Conservation (phyloP, 768 basidiomycete species). For the Tricholoma furcatifolium region DNA sequence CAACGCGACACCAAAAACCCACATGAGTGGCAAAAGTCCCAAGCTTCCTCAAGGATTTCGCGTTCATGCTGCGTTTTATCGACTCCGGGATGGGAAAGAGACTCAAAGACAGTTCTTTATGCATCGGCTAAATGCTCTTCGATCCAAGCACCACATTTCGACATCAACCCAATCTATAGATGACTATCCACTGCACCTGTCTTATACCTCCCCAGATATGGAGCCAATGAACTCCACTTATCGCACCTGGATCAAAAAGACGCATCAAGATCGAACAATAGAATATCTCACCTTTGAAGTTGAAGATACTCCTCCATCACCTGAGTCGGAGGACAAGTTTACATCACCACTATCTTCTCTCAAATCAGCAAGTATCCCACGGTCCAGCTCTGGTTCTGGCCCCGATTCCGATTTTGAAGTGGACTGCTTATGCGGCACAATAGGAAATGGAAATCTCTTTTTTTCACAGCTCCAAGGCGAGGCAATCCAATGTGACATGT, state of each 20-base stretch:
- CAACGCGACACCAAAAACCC: not conserved
- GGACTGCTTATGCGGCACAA: not conserved
- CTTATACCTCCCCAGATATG: not conserved
- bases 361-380: too few relatives aligned
- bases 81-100: not conserved
- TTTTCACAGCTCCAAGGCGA: conserved; percentile 9
- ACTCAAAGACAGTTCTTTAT: not conserved
- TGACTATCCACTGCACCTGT: not conserved
- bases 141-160: not conserved
- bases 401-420: not conserved
- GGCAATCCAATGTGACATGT: conserved; percentile 20
- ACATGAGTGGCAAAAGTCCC: not conserved
- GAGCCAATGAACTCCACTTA: not conserved
- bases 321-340: too few relatives aligned
- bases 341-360: too few relatives aligned
- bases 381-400: too few relatives aligned
- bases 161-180: not conserved
- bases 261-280: not conserved
- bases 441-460: not conserved
- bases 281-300: not conserved
- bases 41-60: not conserved
- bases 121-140: not conserved
- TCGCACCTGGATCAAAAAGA: not conserved
- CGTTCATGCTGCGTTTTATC: not conserved
- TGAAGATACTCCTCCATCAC: not conserved